These are phyloP conservation scores for Erodium maritimum DNA, from an alignment of 345 rosid species.

Conservation along the genomic window DNA sequence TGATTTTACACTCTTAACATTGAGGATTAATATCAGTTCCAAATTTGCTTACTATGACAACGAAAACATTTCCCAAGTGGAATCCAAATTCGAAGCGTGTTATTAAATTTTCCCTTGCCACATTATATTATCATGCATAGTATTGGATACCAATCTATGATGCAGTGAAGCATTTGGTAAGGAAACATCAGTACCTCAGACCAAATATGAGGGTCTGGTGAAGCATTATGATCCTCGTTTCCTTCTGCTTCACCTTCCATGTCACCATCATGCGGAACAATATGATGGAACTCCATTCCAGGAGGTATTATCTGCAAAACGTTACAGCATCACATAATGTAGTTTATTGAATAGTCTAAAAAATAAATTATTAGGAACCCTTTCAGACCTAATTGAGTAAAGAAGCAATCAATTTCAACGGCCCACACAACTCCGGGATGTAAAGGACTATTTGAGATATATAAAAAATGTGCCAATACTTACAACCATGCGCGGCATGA, in stretches of 20 bases:
- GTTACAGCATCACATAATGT: slow-evolving; percentile 6
- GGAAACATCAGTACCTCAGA: slow-evolving; percentile 51
- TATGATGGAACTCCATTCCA: slow-evolving; percentile 98
- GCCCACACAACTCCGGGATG: neutral
- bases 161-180: neutral
- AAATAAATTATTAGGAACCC: neutral
- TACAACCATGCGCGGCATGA: slow-evolving; percentile 96
- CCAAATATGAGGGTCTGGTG: slow-evolving; percentile 91
- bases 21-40: slow-evolving; percentile 6
- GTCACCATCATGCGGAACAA: slow-evolving; percentile 87
- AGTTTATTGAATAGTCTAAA: neutral
- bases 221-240: slow-evolving; percentile 70
- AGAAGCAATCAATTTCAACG: neutral
- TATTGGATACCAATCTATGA: slow-evolving; percentile 1
- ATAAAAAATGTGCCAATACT: slow-evolving; percentile 24
- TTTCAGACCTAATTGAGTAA: too few species aligned
- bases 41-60: slow-evolving; percentile 1
- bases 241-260: slow-evolving; percentile 78
- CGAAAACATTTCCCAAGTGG: too few species aligned
- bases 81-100: neutral
- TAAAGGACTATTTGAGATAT: neutral
- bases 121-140: neutral
- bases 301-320: slow-evolving; percentile 80
- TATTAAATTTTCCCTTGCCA: neutral
- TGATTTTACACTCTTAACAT: too few species aligned